These are phyloP conservation scores for Boletus sp. DNA, from an alignment of 768 basidiomycete species.

Conservation along the genomic window DNA sequence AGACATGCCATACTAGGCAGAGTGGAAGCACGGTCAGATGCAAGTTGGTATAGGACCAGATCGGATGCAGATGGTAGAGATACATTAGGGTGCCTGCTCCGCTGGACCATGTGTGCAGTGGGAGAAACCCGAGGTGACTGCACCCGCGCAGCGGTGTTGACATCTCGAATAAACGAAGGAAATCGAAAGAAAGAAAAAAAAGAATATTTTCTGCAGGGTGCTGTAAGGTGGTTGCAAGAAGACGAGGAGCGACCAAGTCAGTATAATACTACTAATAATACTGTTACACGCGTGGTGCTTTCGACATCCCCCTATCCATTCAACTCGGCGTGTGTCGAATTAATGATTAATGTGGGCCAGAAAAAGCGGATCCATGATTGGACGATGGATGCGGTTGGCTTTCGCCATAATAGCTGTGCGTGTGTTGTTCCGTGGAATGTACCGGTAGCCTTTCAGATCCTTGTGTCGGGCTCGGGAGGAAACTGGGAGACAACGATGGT, in stretches of 20 bases:
- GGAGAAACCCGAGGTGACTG: constrained; percentile 22
- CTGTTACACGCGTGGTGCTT: constrained; percentile 29
- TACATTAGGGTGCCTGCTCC: constrained; percentile 24
- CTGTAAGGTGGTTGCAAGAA: constrained; percentile 28
- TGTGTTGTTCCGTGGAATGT: constrained; percentile 24
- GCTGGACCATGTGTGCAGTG: constrained; percentile 16
- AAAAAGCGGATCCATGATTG: constrained; percentile 26
- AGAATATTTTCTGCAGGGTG: constrained; percentile 17
- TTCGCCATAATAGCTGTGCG: constrained; percentile 32
- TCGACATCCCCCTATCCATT: constrained; percentile 22
- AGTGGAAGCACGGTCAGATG: constrained; percentile 12
- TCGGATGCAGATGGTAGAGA: constrained; percentile 21
- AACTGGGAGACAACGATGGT: constrained; percentile 26
- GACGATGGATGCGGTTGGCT: constrained; percentile 27
- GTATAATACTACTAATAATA: constrained; percentile 35
- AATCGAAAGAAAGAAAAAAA: constrained; percentile 15
- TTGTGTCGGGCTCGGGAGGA: constrained; percentile 30
- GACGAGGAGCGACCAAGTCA: constrained; percentile 29
- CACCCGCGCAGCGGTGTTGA: constrained; percentile 21
- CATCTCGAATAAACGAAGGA: constrained; percentile 19
- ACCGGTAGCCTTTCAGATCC: constrained; percentile 28
- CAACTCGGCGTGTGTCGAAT: constrained; percentile 3
- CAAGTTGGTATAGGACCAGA: constrained; percentile 15
- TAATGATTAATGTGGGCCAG: constrained; percentile 32
- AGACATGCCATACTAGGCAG: constrained; percentile 11